phyloP scores from a whole-genome alignment of 495 filamentous ascomycete species.

The Penicillium manginii region DNA sequence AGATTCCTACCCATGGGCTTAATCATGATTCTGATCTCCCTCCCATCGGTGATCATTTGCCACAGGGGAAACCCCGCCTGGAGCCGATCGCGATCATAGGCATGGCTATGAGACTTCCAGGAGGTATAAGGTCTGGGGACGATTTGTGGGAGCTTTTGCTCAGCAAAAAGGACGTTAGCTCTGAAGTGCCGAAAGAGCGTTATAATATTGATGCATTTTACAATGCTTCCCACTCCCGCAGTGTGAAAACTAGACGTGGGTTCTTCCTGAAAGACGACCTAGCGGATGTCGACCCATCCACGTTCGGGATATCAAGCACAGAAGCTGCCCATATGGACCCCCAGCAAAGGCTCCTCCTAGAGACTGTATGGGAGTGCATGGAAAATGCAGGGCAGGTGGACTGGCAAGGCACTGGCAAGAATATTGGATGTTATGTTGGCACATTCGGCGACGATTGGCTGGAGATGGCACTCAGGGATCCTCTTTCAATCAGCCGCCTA shows the following conservation, averaged over 20 bases:
- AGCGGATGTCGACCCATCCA: constrained; percentile 29
- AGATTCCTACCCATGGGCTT: too few species aligned
- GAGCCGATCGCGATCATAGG: too few species aligned
- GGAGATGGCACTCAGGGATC: constrained; percentile 1
- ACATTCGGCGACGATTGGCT: constrained; percentile 10
- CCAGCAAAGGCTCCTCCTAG: constrained; percentile 59
- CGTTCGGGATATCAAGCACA: constrained; percentile 24
- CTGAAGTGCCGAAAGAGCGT: constrained; percentile 36
- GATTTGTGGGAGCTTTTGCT: background rate
- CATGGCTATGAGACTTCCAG: background rate
- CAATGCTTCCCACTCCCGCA: constrained; percentile 8
- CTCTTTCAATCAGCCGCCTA: background rate
- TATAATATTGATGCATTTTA: constrained; percentile 43
- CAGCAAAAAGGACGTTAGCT: constrained; percentile 27
- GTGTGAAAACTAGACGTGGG: constrained; percentile 5
- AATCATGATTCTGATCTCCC: too few species aligned
- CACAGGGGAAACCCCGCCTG: too few species aligned
- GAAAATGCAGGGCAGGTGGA: constrained; percentile 48
- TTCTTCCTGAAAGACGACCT: constrained; percentile 53
- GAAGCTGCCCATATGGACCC: constrained; percentile 55
- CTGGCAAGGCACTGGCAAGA: constrained; percentile 9
- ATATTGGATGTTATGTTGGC: constrained; percentile 15
- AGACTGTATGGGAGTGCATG: constrained; percentile 46
- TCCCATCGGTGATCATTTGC: too few species aligned
- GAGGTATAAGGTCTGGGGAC: background rate